These are phyloP conservation scores for Monosporascus sp. DNA, from an alignment of 2,329 filamentous ascomycete species.

Conservation along the genomic window DNA sequence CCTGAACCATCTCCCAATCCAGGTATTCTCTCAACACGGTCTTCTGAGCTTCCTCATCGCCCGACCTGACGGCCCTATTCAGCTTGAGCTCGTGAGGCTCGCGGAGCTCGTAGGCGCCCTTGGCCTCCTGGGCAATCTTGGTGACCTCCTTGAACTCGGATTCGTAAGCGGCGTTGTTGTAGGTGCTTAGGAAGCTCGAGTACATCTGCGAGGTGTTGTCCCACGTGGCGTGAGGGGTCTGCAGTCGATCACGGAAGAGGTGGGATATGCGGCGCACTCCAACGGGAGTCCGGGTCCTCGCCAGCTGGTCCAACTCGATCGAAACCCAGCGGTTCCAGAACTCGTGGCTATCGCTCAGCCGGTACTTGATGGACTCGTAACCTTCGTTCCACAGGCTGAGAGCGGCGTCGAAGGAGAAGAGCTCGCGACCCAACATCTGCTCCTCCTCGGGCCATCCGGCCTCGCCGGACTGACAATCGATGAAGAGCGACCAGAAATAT, in stretches of 20 bases:
- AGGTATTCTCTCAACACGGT: slow-evolving; percentile 63
- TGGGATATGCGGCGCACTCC: slow-evolving; percentile 61
- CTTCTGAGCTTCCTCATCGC: slow-evolving; percentile 52
- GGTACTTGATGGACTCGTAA: slow-evolving; percentile 66
- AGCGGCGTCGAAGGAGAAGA: slow-evolving; percentile 65
- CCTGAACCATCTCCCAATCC: slow-evolving; percentile 72
- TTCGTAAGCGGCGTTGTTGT: slow-evolving; percentile 68
- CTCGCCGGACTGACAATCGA: slow-evolving; percentile 53
- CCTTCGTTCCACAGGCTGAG: slow-evolving; percentile 68
- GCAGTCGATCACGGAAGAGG: slow-evolving; percentile 66
- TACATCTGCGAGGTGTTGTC: slow-evolving; percentile 70
- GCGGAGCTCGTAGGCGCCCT: slow-evolving; percentile 58
- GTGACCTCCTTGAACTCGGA: slow-evolving; percentile 66
- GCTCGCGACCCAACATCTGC: slow-evolving; percentile 60
- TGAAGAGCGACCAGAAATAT: slow-evolving; percentile 69
- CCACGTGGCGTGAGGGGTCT: slow-evolving; percentile 70
- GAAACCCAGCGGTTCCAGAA: slow-evolving; percentile 78
- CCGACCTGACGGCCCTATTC: slow-evolving; percentile 50
- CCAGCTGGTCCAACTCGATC: slow-evolving; percentile 65
- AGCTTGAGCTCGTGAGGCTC: slow-evolving; percentile 66
- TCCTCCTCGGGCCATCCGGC: slow-evolving; percentile 63
- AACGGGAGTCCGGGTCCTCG: slow-evolving; percentile 47
- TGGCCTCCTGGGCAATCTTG: slow-evolving; percentile 57
- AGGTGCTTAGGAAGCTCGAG: slow-evolving; percentile 68
- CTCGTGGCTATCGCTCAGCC: slow-evolving; percentile 69